These are phyloP conservation scores for Hypoxylon fragiforme DNA, from an alignment of 495 filamentous ascomycete species.

Conservation along the genomic window DNA sequence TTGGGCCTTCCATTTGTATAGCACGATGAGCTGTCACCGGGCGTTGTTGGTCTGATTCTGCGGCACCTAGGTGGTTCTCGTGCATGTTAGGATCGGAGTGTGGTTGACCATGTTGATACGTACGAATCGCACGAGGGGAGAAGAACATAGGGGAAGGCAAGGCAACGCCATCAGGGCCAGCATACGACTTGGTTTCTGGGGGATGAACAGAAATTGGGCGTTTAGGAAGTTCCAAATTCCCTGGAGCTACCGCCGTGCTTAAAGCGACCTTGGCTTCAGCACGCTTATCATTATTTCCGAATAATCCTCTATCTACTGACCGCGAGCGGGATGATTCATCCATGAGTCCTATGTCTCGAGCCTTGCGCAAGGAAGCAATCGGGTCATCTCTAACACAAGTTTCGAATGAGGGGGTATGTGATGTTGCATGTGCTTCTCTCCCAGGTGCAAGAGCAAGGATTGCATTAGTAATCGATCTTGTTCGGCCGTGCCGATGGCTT, in stretches of 20 bases:
- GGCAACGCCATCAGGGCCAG: slow-evolving; percentile 1
- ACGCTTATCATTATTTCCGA: slow-evolving; percentile 61
- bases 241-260: slow-evolving; percentile 64
- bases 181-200: slow-evolving; percentile 28
- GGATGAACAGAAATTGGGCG: slow-evolving; percentile 43
- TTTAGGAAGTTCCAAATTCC: slow-evolving; percentile 58
- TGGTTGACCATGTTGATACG: slow-evolving; percentile 47
- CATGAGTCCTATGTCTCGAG: slow-evolving; percentile 51
- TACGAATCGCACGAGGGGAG: slow-evolving; percentile 36
- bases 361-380: slow-evolving; percentile 43
- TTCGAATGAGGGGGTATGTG: slow-evolving; percentile 53
- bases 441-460: slow-evolving; percentile 46
- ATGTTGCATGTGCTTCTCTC: slow-evolving; percentile 47
- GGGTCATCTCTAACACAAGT: slow-evolving; percentile 43
- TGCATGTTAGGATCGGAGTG: slow-evolving; percentile 53
- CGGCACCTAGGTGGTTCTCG: slow-evolving; percentile 39
- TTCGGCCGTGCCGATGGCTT: slow-evolving; percentile 42
- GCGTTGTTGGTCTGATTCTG: slow-evolving; percentile 41
- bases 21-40: slow-evolving; percentile 48
- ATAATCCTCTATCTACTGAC: slow-evolving; percentile 60
- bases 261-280: slow-evolving; percentile 65
- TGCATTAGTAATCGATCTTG: slow-evolving; percentile 59
- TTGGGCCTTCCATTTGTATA: slow-evolving; percentile 39
- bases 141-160: slow-evolving; percentile 44
- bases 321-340: slow-evolving; percentile 52